Conservation (phyloP, 768 basidiomycete species). For the Tulasnella sp. region DNA sequence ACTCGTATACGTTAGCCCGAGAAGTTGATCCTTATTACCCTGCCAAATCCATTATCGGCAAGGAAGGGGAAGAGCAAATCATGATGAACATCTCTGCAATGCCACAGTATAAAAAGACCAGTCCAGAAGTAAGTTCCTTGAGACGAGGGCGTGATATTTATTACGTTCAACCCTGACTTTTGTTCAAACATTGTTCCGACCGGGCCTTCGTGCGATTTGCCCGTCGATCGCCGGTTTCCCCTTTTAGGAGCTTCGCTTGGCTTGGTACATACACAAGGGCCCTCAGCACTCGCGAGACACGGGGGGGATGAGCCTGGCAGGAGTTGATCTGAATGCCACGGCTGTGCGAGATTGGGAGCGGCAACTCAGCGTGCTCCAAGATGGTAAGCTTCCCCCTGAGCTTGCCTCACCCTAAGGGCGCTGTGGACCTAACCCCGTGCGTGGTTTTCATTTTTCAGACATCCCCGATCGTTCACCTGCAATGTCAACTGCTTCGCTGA, state of each 20-base stretch:
- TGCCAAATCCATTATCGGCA: not conserved
- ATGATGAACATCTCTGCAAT: not conserved
- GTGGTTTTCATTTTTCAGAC: not conserved
- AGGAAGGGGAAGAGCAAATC: not conserved
- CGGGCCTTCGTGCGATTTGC: not conserved
- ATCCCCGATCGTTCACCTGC: not conserved
- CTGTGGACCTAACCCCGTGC: not conserved
- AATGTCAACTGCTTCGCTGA: not conserved
- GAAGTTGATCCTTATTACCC: not conserved
- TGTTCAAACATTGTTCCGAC: not conserved
- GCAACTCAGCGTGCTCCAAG: not conserved
- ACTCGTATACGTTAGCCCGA: not conserved
- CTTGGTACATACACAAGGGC: not conserved
- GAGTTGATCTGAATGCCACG: too few relatives aligned
- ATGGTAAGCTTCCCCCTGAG: not conserved
- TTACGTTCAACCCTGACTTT: not conserved
- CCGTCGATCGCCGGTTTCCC: not conserved
- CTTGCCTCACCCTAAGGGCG: not conserved
- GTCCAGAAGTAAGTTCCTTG: not conserved
- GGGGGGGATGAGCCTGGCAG: too few relatives aligned
- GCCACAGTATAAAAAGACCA: not conserved
- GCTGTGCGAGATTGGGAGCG: not conserved
- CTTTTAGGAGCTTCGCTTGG: not conserved
- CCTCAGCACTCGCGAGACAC: not conserved
- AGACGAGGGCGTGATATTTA: not conserved